Base-by-base conservation (phyloP, 2,329 filamentous ascomycete genomes). In the Myriosclerotinia duriaeana region DNA sequence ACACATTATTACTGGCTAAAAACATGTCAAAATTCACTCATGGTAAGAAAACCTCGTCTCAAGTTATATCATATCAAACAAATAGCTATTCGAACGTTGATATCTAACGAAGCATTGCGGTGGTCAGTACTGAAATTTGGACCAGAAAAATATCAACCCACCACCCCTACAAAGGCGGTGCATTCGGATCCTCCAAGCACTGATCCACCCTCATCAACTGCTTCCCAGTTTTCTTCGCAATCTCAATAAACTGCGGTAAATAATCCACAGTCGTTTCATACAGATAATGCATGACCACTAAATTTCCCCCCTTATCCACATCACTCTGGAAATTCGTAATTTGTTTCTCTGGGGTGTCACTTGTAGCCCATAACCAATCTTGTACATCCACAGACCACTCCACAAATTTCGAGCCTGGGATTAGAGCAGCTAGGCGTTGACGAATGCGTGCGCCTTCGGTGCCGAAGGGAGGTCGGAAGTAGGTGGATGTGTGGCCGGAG, bases 341-440 rank as follows among this genome's bases (percentile, higher is more conserved):
- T 77, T 90, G 88, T 72, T 87, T 86, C 78, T 89, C 84, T 0
- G 88, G 88, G 4, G 87, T 89, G 53, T 78, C 73, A 0, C 81
- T 83, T 74, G 83, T 78, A 1, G 86, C 87, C 86, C 87, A 91
- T 34, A 88, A 73, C 86, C 87, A 90, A 74, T 91, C 88, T 78
- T 90, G 86, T 42, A 90, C 85, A 72, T 91, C 88, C 54, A 91
- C 85, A 72, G 83, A 87, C 88, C 88, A 90, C 75, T 86, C 86
- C 62, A 89, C 83, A 53, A 90, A 83, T 70, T 84, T 83, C 0
- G 85, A 82, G 17, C 83, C 80, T 1, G 80, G 78, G 26, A 83
- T 80, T 20, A 76, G 76, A 54, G 80, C 79, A 0, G 86, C 84
- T 38, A 90, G 81, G 52, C 86, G 82, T 74, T 89, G 84, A 5